Base-by-base conservation (phyloP, 2,329 filamentous ascomycete genomes). In the Monosporascus cannonballus region DNA sequence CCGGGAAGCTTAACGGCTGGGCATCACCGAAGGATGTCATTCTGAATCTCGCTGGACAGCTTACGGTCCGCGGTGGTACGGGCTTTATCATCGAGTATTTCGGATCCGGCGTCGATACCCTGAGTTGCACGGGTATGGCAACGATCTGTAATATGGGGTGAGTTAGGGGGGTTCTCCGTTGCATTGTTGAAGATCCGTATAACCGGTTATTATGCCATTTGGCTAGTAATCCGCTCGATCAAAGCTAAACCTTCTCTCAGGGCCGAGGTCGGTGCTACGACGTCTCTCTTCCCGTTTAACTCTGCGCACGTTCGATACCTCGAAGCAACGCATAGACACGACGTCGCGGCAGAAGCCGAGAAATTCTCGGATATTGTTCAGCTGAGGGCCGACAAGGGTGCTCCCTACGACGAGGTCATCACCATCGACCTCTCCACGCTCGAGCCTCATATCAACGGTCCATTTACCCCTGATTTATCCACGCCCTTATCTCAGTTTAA, bases 361-460 rank as follows among this genome's bases (percentile, higher is more conserved):
- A 73, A 65, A 62, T 82, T 79, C 66, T 74, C 75, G 9, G 72
- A 73, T 39, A 69, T 69, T 44, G 69, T 73, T 76, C 79, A 86
- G 17, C 83, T 99, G 59, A 78, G 78, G 56, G 89, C 94, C 37
- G 94, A 99, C 66, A 76, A 83, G 44, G 86, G 83, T 56, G 92
- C 89, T 55, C 79, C 92, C 65, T 99, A 96, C 71, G 94, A 99
- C 71, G 83, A 96, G 71, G 73, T 95, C 49, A 89, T 99, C 64
- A 88, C 87, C 52, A 96, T 99, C 68, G 82, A 99, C 74, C 81
- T 99, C 37, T 93, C 89, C 3, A 83, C 84, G 56, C 84, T 97
- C 22, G 94, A 99, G 73, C 94, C 94, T 17, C 89, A 96, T 69
- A 90, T 99, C 74, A 99, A 97, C 73, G 94, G 94, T 1, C 94